Evolutionary conservation across 2,329 filamentous ascomycete genomes (phyloP).

Genomic region (Falciphora oryzae): DNA sequence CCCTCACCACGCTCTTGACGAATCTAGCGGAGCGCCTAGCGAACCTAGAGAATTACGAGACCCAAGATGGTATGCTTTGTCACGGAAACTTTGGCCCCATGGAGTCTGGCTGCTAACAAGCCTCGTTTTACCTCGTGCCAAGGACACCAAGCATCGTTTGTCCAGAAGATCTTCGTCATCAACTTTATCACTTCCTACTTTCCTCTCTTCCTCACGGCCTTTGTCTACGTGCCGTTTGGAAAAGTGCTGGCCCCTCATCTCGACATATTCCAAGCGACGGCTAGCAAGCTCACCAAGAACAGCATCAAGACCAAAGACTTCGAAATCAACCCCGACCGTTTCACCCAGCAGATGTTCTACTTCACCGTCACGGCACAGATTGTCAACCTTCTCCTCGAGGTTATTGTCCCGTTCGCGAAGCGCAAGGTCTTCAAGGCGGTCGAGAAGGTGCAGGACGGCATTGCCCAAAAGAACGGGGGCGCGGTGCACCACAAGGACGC

Average conservation of each 20-base stretch:
- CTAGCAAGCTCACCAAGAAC: slow-evolving; percentile 69
- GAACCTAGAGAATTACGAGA: slow-evolving; percentile 87
- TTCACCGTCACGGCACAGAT: slow-evolving; percentile 92
- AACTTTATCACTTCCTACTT: slow-evolving; percentile 79
- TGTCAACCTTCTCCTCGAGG: slow-evolving; percentile 79
- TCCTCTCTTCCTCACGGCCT: slow-evolving; percentile 69
- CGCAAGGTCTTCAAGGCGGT: slow-evolving; percentile 72
- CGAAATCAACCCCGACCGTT: slow-evolving; percentile 72
- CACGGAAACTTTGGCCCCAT: not conserved
- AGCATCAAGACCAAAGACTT: slow-evolving; percentile 58
- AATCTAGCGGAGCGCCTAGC: slow-evolving; percentile 71
- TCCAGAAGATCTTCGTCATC: slow-evolving; percentile 87
- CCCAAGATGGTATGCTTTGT: slow-evolving; percentile 53
- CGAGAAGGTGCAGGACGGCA: slow-evolving; percentile 63
- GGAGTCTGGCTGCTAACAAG: not conserved
- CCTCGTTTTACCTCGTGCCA: slow-evolving; percentile 6
- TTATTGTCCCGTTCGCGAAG: slow-evolving; percentile 80
- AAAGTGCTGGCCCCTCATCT: slow-evolving; percentile 78
- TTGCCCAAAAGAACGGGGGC: slow-evolving; percentile 45
- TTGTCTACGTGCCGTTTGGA: slow-evolving; percentile 80
- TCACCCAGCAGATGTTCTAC: slow-evolving; percentile 90
- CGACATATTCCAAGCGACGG: slow-evolving; percentile 70
- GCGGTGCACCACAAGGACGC: slow-evolving; percentile 51
- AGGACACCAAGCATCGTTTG: slow-evolving; percentile 77
- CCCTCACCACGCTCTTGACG: slow-evolving; percentile 70